These are phyloP conservation scores for Euphorbia tirucalli DNA, from an alignment of 345 rosid genomes.

Conservation along the genomic window DNA sequence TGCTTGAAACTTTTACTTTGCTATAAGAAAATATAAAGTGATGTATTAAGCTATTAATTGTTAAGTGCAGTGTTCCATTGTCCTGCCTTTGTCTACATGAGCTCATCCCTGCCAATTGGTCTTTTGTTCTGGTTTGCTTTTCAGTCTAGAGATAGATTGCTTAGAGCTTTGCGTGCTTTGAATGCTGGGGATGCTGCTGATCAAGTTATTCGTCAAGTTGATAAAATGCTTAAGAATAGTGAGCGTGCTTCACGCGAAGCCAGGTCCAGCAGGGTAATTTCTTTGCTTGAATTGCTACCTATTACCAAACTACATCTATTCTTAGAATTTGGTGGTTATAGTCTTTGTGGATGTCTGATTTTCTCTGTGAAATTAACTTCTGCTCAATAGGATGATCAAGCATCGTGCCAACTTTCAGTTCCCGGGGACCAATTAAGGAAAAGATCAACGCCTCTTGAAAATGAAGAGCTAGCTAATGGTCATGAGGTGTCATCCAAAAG, in stretches of 20 bases:
- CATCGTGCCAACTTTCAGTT: slow-evolving; percentile 44
- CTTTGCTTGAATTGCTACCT: background rate
- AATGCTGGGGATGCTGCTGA: slow-evolving; percentile 97
- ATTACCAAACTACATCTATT: background rate
- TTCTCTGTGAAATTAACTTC: slow-evolving; percentile 6
- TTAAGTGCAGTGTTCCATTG: background rate
- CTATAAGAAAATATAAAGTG: background rate
- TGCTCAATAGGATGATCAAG: slow-evolving; percentile 68
- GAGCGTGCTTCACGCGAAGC: slow-evolving; percentile 87
- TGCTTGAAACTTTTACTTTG: background rate
- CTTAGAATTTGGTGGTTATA: slow-evolving; percentile 2
- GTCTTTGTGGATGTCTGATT: background rate
- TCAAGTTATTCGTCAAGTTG: slow-evolving; percentile 92
- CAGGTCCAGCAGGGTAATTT: slow-evolving; percentile 62
- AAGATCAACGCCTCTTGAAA: slow-evolving; percentile 62
- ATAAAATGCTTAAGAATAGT: slow-evolving; percentile 68
- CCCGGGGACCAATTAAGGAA: slow-evolving; percentile 62
- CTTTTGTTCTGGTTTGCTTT: slow-evolving; percentile 19
- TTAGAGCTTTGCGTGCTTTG: slow-evolving; percentile 75
- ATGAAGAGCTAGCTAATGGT: slow-evolving; percentile 56
- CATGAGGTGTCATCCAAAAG: slow-evolving; percentile 63
- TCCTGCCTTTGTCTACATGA: background rate
- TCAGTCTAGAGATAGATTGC: slow-evolving; percentile 86
- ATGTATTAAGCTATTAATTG: background rate
- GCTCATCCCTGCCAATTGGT: slow-evolving; percentile 2